These are phyloP conservation scores for Blastocystis sp. DNA, from an alignment of 352 stramenopile genomes.

Conservation along the genomic window DNA sequence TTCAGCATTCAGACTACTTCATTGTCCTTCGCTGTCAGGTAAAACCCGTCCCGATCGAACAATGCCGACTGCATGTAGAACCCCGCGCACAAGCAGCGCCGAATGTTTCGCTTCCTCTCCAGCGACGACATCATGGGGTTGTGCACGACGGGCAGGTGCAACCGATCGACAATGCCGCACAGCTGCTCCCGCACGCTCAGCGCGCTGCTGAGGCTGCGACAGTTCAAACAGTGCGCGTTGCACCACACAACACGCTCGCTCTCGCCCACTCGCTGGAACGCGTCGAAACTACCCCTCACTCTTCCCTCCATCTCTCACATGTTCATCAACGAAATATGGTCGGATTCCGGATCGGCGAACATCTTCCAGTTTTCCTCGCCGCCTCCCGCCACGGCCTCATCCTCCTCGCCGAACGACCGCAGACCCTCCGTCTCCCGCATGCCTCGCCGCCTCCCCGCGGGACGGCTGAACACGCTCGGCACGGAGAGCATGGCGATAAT, in stretches of 20 bases:
- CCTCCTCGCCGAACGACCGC: background rate
- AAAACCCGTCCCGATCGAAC: conserved; percentile 86
- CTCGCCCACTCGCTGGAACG: conserved; percentile 90
- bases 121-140: conserved; percentile 75
- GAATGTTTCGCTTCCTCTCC: conserved; percentile 90
- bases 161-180: conserved; percentile 82
- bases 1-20: conserved; percentile 85
- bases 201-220: conserved; percentile 84
- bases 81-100: conserved; percentile 88
- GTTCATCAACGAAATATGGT: conserved; percentile 97
- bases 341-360: conserved; percentile 77
- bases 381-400: background rate
- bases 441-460: conserved; percentile 80
- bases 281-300: conserved; percentile 78
- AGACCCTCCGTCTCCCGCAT: background rate
- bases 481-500: conserved; percentile 97
- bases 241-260: conserved; percentile 89
- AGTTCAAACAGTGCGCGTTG: conserved; percentile 96
- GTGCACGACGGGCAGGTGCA: conserved; percentile 80
- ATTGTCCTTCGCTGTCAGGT: conserved; percentile 99
- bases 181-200: conserved; percentile 94
- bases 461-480: conserved; percentile 90
- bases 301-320: conserved; percentile 80
- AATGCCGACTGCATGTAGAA: conserved; percentile 98
- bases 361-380: background rate